These are phyloP conservation scores for Cytospora piceicola DNA, from an alignment of 2,329 filamentous ascomycete genomes.

Conservation along the genomic window DNA sequence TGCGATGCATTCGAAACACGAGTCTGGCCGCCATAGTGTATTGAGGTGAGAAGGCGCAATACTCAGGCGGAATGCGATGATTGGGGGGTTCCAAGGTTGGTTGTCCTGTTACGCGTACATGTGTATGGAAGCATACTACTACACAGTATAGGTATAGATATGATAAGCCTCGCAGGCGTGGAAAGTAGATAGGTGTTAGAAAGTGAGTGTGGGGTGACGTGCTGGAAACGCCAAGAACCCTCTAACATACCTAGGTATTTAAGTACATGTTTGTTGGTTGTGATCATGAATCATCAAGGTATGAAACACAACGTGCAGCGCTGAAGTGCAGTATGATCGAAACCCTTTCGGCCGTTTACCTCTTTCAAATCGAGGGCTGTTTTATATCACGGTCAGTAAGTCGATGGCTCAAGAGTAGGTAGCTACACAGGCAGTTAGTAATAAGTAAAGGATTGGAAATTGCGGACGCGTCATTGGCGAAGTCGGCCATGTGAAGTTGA, in stretches of 20 bases:
- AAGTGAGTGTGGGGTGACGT: neutral
- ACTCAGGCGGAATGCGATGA: neutral
- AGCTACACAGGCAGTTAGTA: too few species aligned
- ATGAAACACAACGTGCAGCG: neutral
- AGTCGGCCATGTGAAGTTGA: conserved; percentile 11
- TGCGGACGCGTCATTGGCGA: conserved; percentile 26
- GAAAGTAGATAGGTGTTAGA: neutral
- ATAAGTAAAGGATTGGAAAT: conserved; percentile 19
- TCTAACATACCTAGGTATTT: neutral
- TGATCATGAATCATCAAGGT: neutral
- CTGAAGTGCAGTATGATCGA: neutral
- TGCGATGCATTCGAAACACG: neutral
- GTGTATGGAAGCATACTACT: neutral
- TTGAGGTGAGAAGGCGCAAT: conserved; percentile 1
- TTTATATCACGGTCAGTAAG: neutral
- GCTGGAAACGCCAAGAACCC: neutral
- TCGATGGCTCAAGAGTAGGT: neutral
- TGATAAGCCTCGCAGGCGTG: neutral
- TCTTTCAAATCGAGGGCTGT: neutral
- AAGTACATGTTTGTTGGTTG: neutral
- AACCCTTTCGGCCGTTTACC: neutral
- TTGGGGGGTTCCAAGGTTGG: neutral
- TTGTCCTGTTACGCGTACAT: neutral
- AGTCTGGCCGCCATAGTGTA: neutral
- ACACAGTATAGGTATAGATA: neutral